Conservation (phyloP, 148 eudicot species). For the Camellia granthamiana region DNA sequence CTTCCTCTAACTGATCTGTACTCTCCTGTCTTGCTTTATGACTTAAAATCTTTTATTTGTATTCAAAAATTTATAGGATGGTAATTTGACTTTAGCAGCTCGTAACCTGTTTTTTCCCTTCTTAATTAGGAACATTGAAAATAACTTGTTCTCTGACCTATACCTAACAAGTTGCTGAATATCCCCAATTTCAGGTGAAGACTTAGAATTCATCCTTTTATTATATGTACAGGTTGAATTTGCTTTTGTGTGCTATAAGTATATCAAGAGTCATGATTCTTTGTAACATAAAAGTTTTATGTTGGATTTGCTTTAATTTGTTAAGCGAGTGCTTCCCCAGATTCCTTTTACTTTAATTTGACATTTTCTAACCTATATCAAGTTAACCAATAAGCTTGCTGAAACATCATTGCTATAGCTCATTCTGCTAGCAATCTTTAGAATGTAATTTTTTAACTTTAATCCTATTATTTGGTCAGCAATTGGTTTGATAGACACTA, state of each 20-base stretch:
- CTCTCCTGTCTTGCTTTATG: conserved; percentile 10
- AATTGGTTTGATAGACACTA: neutral
- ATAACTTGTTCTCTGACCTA: conserved; percentile 87
- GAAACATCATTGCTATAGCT: neutral
- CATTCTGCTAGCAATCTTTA: neutral
- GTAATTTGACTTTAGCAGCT: neutral
- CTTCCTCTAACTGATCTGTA: conserved; percentile 78
- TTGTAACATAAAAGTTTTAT: neutral
- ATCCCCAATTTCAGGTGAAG: conserved; percentile 85
- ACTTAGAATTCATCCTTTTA: neutral
- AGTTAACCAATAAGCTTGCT: neutral
- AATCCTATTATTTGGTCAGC: neutral
- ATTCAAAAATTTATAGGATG: no score
- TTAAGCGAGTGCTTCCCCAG: neutral
- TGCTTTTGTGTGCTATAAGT: neutral
- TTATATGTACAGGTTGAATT: neutral
- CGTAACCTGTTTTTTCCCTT: neutral
- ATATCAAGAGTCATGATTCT: neutral
- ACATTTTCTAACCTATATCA: neutral
- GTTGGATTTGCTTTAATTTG: conserved; percentile 2
- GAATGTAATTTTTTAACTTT: neutral
- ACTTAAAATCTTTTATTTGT: no score
- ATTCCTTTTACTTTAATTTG: neutral
- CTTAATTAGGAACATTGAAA: conserved; percentile 65
- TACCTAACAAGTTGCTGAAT: conserved; percentile 61